Percentiles rank a stretch among this genome's conserved stretches.
These are phyloP conservation scores for Colletotrichum theobromicola DNA, from an alignment of 2,329 filamentous ascomycete species.

Conservation along the genomic window DNA sequence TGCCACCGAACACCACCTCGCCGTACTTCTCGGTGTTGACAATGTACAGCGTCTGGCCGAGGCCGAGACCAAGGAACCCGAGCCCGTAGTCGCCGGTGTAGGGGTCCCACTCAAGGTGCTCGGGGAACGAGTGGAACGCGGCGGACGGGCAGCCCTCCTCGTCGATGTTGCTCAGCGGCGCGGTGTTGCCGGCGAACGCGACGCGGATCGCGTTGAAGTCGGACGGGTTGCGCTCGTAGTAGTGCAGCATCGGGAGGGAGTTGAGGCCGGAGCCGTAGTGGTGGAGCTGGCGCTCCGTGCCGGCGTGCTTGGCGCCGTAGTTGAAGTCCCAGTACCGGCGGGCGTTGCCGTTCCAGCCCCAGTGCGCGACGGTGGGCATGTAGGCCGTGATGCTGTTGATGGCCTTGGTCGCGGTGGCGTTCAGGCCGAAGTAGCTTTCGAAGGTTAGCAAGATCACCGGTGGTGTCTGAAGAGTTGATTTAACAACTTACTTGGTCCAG, in stretches of 20 bases:
- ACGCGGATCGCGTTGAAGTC: slow-evolving; percentile 57
- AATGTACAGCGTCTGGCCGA: slow-evolving; percentile 57
- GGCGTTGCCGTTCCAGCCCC: slow-evolving; percentile 68
- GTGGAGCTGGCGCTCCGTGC: slow-evolving; percentile 58
- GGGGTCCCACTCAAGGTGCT: slow-evolving; percentile 60
- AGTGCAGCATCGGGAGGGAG: slow-evolving; percentile 56
- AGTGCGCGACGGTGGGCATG: slow-evolving; percentile 62
- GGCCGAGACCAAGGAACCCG: slow-evolving; percentile 55
- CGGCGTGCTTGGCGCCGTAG: slow-evolving; percentile 41
- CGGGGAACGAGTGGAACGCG: slow-evolving; percentile 62
- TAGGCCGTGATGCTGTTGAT: slow-evolving; percentile 60
- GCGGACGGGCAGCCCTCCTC: slow-evolving; percentile 58
- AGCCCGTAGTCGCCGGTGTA: slow-evolving; percentile 64
- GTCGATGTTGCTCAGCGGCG: slow-evolving; percentile 60
- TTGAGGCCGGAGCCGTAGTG: slow-evolving; percentile 67
- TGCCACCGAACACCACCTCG: slow-evolving; percentile 55
- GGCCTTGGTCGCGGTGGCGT: slow-evolving; percentile 49
- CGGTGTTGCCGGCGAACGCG: slow-evolving; percentile 59
- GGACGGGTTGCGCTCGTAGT: slow-evolving; percentile 50
- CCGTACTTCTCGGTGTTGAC: slow-evolving; percentile 49
- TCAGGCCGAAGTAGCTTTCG: slow-evolving; percentile 52
- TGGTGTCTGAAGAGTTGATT: neutral
- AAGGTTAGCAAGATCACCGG: neutral
- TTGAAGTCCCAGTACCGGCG: slow-evolving; percentile 63
- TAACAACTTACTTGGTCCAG: slow-evolving; percentile 50